Evolutionary conservation across 1,139 yeast species (phyloP), one percentile per base, ranked within the genome.

Genomic region (Citeromyces hawaiiensis): DNA sequence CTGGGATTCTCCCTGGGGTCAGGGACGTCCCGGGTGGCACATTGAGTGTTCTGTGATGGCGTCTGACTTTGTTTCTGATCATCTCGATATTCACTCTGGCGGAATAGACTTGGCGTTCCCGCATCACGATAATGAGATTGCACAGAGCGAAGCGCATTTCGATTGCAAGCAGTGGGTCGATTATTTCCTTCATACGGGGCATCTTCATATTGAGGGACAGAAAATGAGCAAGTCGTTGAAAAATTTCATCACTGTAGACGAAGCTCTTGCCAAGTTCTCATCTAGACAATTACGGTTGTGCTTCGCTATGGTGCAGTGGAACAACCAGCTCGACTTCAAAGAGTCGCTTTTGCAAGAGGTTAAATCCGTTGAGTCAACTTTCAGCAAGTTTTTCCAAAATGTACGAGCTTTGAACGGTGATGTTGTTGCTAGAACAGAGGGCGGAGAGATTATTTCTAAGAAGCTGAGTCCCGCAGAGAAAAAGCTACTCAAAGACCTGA

Each of bases 11-110:
- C 88, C 93, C 34, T 91, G 97, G 97, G 98, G 98, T 30, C 68
- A 70, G 44, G 99, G 98, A 38, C 81, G 99, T 58, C 99, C 99
- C 3, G 99, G 99, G 2, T 91, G 99, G 99, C 99, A 91, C 57
- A 91, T 91, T 59, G 99, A 91, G 62, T 91, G 99, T 68, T 87
- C 97, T 5, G 98, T 91, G 13, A 91, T 91, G 99, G 98, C 98
- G 1, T 73, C 91, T 40, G 95, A 87, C 51, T 72, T 87, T 38
- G 69, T 83, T 36, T 97, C 97, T 1, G 62, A 72, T 30, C 70
- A 71, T 43, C 82, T 93, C 70, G 99, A 91, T 60, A 86, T 91
- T 48, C 99, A 91, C 58, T 80, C 95, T 17, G 98, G 99, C 42
- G 99, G 98, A 47, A 76, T 91, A 44, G 99, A 91, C 61, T 71